Conservation (phyloP, 805 yeast genomes). For the Zygoascus ofunaensis region DNA sequence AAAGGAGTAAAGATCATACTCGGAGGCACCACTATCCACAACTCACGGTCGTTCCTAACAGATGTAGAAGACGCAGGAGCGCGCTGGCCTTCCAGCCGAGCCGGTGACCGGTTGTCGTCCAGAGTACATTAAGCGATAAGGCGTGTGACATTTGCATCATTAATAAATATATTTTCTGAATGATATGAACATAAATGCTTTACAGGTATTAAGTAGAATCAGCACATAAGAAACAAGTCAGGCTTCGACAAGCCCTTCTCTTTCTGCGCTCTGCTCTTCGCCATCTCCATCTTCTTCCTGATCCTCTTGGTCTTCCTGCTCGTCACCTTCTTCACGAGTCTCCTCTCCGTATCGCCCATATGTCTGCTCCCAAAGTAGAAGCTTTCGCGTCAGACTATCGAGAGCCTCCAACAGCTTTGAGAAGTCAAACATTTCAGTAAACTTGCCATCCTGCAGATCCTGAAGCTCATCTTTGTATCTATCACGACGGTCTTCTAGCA, state of each 20-base stretch:
- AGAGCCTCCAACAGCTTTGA: slow-evolving; percentile 49
- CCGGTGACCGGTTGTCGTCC: slow-evolving; percentile 3
- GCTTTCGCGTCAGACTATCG: slow-evolving; percentile 63
- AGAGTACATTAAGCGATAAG: slow-evolving; percentile 4
- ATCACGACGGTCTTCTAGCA: slow-evolving; percentile 32
- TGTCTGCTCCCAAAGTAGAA: slow-evolving; percentile 71
- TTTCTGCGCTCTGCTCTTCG: too few relatives aligned
- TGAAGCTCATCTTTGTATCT: slow-evolving; percentile 11
- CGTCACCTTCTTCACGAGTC: not conserved
- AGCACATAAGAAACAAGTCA: too few relatives aligned
- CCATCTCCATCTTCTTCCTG: too few relatives aligned
- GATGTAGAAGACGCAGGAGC: slow-evolving; percentile 32
- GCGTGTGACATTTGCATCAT: too few relatives aligned
- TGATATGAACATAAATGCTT: too few relatives aligned
- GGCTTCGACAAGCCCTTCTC: too few relatives aligned
- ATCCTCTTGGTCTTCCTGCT: not conserved
- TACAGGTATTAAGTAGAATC: too few relatives aligned
- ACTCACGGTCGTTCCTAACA: slow-evolving; percentile 35
- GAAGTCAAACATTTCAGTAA: not conserved
- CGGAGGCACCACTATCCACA: slow-evolving; percentile 68
- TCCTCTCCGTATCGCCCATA: slow-evolving; percentile 41
- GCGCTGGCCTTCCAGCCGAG: slow-evolving; percentile 27
- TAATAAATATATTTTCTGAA: too few relatives aligned
- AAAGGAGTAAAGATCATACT: slow-evolving; percentile 56
- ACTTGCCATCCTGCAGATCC: slow-evolving; percentile 1